Conservation (phyloP, 2,329 filamentous ascomycete species). For the Ceratocystis harringtonii region DNA sequence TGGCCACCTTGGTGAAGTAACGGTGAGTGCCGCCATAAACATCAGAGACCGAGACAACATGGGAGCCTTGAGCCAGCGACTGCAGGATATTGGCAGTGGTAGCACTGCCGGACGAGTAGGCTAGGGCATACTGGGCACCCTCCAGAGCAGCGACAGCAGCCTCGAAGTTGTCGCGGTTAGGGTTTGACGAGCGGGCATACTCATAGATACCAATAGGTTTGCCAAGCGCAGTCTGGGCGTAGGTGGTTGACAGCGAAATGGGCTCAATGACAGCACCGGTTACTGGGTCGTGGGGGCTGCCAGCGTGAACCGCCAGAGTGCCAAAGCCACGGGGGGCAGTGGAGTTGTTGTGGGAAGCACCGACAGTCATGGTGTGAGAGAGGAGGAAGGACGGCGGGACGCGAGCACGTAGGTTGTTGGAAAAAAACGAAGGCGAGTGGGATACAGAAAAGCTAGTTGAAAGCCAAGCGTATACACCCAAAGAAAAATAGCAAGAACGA, state of each 20-base stretch:
- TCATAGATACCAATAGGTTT: slow-evolving; percentile 80
- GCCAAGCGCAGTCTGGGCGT: slow-evolving; percentile 78
- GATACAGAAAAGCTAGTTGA: slow-evolving; percentile 7
- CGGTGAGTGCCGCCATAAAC: slow-evolving; percentile 96
- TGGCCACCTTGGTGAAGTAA: slow-evolving; percentile 96
- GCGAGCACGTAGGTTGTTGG: not conserved
- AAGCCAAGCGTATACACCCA: not conserved
- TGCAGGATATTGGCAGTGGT: slow-evolving; percentile 89
- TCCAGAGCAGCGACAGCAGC: slow-evolving; percentile 80
- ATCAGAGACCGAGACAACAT: slow-evolving; percentile 92
- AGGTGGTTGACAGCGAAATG: slow-evolving; percentile 93
- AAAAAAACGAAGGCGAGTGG: not conserved
- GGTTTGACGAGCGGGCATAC: slow-evolving; percentile 86
- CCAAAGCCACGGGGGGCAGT: slow-evolving; percentile 71
- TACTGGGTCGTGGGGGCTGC: slow-evolving; percentile 72
- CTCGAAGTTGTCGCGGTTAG: slow-evolving; percentile 92
- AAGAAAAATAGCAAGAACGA: not conserved
- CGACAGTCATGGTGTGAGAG: slow-evolving; percentile 11
- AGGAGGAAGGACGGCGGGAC: not conserved
- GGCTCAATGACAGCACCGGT: slow-evolving; percentile 94
- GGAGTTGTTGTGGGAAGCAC: slow-evolving; percentile 23
- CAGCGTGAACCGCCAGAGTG: slow-evolving; percentile 88
- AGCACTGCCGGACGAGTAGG: slow-evolving; percentile 86
- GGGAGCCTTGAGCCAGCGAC: slow-evolving; percentile 75
- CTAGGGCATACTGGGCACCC: slow-evolving; percentile 80